Percentiles rank a stretch among this genome's conserved stretches.
Evolutionary conservation across 192 early-diverging fungal species (phyloP).

Genomic region (Rhizophagus sp.): DNA sequence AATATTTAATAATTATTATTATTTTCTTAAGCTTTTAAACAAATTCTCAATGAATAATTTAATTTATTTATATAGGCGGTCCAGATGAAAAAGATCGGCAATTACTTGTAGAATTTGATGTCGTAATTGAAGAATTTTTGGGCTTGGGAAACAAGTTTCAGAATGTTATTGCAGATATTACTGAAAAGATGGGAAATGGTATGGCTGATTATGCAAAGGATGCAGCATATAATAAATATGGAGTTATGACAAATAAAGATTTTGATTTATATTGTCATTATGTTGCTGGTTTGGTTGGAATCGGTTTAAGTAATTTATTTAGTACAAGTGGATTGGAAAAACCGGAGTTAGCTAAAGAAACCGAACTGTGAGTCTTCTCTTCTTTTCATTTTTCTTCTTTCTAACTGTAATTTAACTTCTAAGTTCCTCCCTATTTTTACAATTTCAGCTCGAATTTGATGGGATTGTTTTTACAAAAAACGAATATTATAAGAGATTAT

Average conservation of each 20-base stretch:
- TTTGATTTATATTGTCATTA: conserved; percentile 98
- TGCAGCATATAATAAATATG: conserved; percentile 47
- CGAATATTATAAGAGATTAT: conserved; percentile 97
- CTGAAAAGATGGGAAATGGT: conserved; percentile 89
- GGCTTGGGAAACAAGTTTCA: conserved; percentile 70
- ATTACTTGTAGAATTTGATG: conserved; percentile 86
- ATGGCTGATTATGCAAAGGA: conserved; percentile 86
- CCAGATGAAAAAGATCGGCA: conserved; percentile 93
- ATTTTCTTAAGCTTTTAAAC: not conserved
- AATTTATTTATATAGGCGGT: conserved; percentile 55
- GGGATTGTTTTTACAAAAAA: conserved; percentile 98
- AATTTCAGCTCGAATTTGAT: conserved; percentile 74
- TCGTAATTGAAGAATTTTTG: conserved; percentile 89
- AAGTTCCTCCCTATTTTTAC: not conserved
- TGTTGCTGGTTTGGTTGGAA: conserved; percentile 95
- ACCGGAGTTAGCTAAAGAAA: conserved; percentile 47
- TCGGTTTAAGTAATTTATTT: conserved; percentile 92
- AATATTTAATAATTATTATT: not conserved
- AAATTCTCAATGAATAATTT: not conserved
- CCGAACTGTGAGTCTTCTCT: conserved; percentile 39
- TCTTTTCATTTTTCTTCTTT: not conserved
- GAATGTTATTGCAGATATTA: conserved; percentile 87
- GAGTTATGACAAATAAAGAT: conserved; percentile 75
- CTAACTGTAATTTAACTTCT: not conserved
- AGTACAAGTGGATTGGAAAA: conserved; percentile 84